Base-by-base conservation (phyloP, 345 rosid genomes). In the Brassica napus region DNA sequence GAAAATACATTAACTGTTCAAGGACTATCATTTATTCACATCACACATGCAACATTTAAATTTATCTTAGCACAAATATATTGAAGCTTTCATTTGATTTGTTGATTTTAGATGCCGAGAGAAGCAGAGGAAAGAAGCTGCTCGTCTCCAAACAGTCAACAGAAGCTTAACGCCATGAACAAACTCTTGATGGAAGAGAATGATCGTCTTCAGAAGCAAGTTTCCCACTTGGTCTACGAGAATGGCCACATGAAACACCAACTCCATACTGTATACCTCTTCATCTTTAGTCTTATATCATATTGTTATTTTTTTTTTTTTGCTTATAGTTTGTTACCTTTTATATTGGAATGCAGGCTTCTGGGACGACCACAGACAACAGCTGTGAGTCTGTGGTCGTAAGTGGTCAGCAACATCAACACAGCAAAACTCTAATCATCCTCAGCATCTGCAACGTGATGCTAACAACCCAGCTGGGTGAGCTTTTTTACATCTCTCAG, bases 301-400 rank as follows among this genome's bases (percentile, higher is more conserved):
- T 70, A 42, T 55, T 39, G 67, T n/a, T n/a, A n/a, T n/a, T n/a
- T n/a, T n/a, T n/a, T n/a, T n/a, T n/a, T n/a, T n/a, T n/a, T 63
- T 1, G 61, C 23, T 44, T 30, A 18, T 21, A 49, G n/a, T 71
- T n/a, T 47, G 34, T 73, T 3, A 65, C 26, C 34, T 47, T 73
- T 39, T 1, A 2, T 49, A n/a, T 2, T 72, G 71, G 18, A 11
- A 0, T 72, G 67, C 80, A 94, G 98, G 91, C 88, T 76, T 86
- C 98, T 60, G 93, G 89, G 78, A 83, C 91, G 92, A 89, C 97
- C 95, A 92, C 98, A 83, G 98, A 94, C 92, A 92, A 92, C 86
- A 94, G 98, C 93, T 92, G 98, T 83, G 98, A 93, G 87, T 92
- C 98, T 90, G 98, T 91, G 97, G 97, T 92, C 94, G 86, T 91